Evolutionary conservation across 176 grass and related monocot genomes (phyloP).

Genomic region (Triticum urartu): DNA sequence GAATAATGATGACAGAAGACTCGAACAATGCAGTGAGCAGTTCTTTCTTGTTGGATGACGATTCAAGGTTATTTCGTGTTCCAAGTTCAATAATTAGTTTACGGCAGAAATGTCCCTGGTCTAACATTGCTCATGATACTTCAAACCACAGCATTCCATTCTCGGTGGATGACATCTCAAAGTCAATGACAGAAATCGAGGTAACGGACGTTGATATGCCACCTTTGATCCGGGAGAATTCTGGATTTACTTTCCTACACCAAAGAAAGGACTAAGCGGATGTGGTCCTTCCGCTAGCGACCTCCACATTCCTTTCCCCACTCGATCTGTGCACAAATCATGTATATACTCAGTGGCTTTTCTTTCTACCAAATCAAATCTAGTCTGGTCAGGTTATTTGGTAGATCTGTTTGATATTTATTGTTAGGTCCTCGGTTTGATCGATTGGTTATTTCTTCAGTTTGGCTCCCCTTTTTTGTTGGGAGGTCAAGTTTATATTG

Average conservation of each 20-base stretch:
- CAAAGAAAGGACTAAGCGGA: slow-evolving; percentile 70
- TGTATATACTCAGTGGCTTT: slow-evolving; percentile 64
- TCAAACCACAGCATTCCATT: slow-evolving; percentile 75
- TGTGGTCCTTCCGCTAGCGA: neutral
- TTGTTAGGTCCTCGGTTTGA: slow-evolving; percentile 50
- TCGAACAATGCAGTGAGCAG: slow-evolving; percentile 78
- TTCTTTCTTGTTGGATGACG: slow-evolving; percentile 97
- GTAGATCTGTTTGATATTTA: slow-evolving; percentile 34
- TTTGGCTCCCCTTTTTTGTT: slow-evolving; percentile 9
- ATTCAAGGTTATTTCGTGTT: slow-evolving; percentile 69
- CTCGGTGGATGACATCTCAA: slow-evolving; percentile 86
- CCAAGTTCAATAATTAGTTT: slow-evolving; percentile 22
- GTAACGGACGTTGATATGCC: slow-evolving; percentile 75
- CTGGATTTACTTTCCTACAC: slow-evolving; percentile 74
- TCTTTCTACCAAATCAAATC: slow-evolving; percentile 25
- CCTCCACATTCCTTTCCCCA: slow-evolving; percentile 21
- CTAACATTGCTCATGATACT: slow-evolving; percentile 31
- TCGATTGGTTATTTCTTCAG: slow-evolving; percentile 62
- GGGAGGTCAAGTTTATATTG: slow-evolving; percentile 32
- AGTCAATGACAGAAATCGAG: slow-evolving; percentile 84
- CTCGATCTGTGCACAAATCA: slow-evolving; percentile 57
- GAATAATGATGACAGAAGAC: slow-evolving; percentile 93
- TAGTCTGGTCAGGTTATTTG: slow-evolving; percentile 38
- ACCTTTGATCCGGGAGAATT: slow-evolving; percentile 67
- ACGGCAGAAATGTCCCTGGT: neutral